Base-by-base conservation (phyloP, 2,329 filamentous ascomycete species). In the Neobulgaria alba region DNA sequence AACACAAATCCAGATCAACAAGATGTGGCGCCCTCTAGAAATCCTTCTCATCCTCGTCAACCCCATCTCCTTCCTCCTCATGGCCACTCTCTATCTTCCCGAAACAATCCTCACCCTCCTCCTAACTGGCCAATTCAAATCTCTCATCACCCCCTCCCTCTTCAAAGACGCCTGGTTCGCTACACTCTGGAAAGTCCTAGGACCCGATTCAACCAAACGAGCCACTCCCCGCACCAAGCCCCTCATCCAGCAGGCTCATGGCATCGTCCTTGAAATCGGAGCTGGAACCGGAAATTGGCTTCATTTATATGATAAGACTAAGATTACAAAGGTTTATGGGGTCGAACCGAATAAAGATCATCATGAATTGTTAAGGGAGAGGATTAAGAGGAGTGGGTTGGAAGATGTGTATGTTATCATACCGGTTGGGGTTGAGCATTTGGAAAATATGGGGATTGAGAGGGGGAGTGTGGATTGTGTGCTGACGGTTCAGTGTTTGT, bases 221-320 rank as follows among this genome's bases (percentile, higher is more conserved):
- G 67, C 61, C 14, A 64, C 62, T 26, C 52, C 52, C 0, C 59
- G 59, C 19, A 71, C 82, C 2, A 55, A 71, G 8, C 73, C 77
- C 0, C 34, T 54, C 14, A 43, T 55, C 7, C 17, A 20, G 4
- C 34, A 45, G 10, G 53, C 51, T 0, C 35, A 36, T 3, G 56
- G 56, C 4, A 49, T 58, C 57, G 10, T 53, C 51, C 29, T 58
- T 56, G 79, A 84, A 59, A 67, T 82, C 39, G 79, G 79, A 2
- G 70, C 79, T 1, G 79, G 75, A 3, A 67, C 61, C 32, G 79
- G 78, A 2, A 65, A 77, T 57, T 82, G 76, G 77, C 68, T 74
- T 3, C 64, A 71, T 30, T 56, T 79, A 16, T 75, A 78, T 39
- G 29, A 41, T 14, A 32, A 36, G 2, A 26, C 20, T 1, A 37